A percentile compares a stretch with the other conserved stretches of the same genome.
Evolutionary conservation across 495 filamentous ascomycete genomes (phyloP).

Genomic region (Tuber umbilicatum): DNA sequence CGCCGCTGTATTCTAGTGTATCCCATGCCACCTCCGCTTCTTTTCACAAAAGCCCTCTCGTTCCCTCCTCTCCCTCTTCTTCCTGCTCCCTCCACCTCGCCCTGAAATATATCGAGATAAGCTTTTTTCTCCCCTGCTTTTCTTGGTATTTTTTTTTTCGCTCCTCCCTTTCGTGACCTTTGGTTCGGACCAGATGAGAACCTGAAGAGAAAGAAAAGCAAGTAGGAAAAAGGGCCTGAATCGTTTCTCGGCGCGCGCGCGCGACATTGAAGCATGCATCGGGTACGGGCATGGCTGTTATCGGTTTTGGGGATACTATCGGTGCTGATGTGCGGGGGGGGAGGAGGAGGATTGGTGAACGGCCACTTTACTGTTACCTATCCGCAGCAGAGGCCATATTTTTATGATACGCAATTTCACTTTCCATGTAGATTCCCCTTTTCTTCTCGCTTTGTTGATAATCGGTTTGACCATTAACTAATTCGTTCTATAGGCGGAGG

Average conservation of each 20-base stretch:
- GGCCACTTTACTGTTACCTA: conserved; percentile 26
- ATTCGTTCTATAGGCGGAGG: conserved; percentile 24
- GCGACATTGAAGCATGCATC: background rate
- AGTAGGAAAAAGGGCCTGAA: background rate
- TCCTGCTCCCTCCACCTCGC: background rate
- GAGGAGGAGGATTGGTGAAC: conserved; percentile 10
- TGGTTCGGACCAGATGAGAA: background rate
- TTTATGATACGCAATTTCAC: conserved; percentile 25
- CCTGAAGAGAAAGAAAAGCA: background rate
- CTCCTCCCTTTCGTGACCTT: background rate
- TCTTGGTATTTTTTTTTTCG: background rate
- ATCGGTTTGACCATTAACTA: conserved; percentile 4
- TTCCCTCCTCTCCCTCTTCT: background rate
- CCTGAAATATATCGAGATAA: background rate
- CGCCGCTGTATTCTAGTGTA: background rate
- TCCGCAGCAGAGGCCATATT: conserved; percentile 16
- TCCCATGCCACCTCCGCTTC: background rate
- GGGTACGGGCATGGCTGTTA: conserved; percentile 1
- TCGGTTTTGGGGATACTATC: background rate
- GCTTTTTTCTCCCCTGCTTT: background rate
- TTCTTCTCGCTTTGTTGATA: background rate
- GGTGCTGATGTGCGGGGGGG: background rate
- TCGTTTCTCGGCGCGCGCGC: background rate
- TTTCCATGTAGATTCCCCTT: conserved; percentile 25
- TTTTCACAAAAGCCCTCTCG: background rate